Conservation (phyloP, 2,329 filamentous ascomycete species). For the Colletotrichum scovillei region DNA sequence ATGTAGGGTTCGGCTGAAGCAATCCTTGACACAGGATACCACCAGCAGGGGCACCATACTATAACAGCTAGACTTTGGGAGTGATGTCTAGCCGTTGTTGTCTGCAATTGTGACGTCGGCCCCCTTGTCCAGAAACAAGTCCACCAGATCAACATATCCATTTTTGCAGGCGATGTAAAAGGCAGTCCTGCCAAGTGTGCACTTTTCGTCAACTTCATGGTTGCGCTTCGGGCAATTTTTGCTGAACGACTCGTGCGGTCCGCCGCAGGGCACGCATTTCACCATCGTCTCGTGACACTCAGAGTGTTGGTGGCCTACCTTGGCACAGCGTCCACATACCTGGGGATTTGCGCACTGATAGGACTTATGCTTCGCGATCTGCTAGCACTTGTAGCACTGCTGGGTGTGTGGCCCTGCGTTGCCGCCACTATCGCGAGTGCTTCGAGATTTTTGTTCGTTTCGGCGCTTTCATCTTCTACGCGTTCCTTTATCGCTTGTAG, state of each 20-base stretch:
- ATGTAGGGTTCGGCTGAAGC: too few species aligned
- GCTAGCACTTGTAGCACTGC: conserved; percentile 45
- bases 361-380: conserved; percentile 32
- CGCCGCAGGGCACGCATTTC: conserved; percentile 39
- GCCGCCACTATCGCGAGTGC: neutral
- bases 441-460: conserved; percentile 1
- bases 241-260: conserved; percentile 39
- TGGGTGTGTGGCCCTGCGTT: too few species aligned
- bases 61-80: too few species aligned
- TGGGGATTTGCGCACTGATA: neutral
- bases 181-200: too few species aligned
- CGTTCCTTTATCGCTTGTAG: neutral
- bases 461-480: neutral
- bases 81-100: too few species aligned
- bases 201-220: too few species aligned
- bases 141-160: too few species aligned
- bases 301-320: conserved; percentile 1
- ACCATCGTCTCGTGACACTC: conserved; percentile 22
- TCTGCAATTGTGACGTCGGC: too few species aligned
- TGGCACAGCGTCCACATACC: neutral
- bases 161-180: too few species aligned
- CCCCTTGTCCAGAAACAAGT: too few species aligned
- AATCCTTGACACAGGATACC: too few species aligned
- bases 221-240: conserved; percentile 37
- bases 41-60: too few species aligned